These are phyloP conservation scores for Solanum aculeatissimum DNA, from an alignment of 305 asterid genomes.

Conservation along the genomic window DNA sequence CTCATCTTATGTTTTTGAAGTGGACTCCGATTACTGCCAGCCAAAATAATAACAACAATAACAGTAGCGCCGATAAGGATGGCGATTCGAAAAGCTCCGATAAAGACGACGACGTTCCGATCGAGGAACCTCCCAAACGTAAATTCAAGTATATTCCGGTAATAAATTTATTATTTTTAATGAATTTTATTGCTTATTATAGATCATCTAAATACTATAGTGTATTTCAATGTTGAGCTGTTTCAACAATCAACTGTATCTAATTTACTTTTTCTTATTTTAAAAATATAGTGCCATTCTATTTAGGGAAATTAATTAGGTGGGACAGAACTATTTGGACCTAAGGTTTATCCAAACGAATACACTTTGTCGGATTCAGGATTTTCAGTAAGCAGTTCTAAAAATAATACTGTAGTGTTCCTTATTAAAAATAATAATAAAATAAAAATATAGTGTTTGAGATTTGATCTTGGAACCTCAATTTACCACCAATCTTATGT, in stretches of 20 bases:
- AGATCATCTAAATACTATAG: background rate
- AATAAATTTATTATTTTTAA: background rate
- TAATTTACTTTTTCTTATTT: background rate
- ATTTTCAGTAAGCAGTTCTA: background rate
- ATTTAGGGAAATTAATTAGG: background rate
- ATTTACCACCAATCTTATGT: too few relatives aligned
- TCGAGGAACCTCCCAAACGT: slow-evolving; percentile 56
- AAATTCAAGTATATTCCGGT: slow-evolving; percentile 93
- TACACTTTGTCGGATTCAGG: background rate
- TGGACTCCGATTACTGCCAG: slow-evolving; percentile 70
- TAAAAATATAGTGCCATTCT: background rate
- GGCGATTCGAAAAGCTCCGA: slow-evolving; percentile 27
- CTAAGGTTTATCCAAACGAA: background rate
- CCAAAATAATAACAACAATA: slow-evolving; percentile 26
- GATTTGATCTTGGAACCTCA: too few relatives aligned
- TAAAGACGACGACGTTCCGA: slow-evolving; percentile 33
- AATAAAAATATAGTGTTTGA: too few relatives aligned
- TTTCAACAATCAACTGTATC: background rate
- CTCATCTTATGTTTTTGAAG: slow-evolving; percentile 64
- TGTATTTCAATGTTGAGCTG: background rate
- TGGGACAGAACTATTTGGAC: background rate
- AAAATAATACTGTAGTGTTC: background rate
- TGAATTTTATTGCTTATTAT: background rate
- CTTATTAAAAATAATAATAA: too few relatives aligned
- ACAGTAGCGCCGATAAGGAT: slow-evolving; percentile 17